Percentiles rank a stretch among this genome's conserved stretches.
These are phyloP conservation scores for Syzygium grande DNA, from an alignment of 345 rosid genomes.

Conservation along the genomic window DNA sequence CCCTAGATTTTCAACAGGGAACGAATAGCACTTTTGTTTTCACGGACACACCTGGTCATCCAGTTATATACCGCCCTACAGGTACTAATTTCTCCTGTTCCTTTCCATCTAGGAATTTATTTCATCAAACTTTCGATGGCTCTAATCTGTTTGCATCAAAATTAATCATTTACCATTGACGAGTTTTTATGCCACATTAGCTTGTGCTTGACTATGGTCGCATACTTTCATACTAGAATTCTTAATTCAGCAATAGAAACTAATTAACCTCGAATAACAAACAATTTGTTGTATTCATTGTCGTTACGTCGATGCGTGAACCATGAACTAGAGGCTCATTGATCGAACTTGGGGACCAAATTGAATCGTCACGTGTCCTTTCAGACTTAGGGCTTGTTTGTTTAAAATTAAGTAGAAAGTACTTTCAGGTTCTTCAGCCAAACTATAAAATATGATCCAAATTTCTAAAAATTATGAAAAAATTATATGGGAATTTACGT, in stretches of 20 bases:
- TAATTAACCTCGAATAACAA: neutral
- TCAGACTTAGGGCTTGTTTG: neutral
- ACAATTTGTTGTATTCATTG: neutral
- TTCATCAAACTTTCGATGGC: neutral
- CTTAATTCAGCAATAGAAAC: neutral
- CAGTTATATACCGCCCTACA: conserved; percentile 67
- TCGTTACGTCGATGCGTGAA: neutral
- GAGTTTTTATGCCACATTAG: neutral
- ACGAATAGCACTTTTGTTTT: conserved; percentile 84
- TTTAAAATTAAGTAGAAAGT: neutral
- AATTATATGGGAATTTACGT: neutral
- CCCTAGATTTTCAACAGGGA: conserved; percentile 47
- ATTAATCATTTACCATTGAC: neutral
- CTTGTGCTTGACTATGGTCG: neutral
- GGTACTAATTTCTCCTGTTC: conserved; percentile 29
- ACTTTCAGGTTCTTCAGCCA: neutral
- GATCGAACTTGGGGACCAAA: neutral
- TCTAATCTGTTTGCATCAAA: neutral
- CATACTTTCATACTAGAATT: neutral
- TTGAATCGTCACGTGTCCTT: neutral
- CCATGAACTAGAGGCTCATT: neutral
- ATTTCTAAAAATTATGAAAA: neutral
- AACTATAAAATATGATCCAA: neutral
- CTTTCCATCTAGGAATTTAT: neutral
- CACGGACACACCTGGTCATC: conserved; percentile 63